These are phyloP conservation scores for Rubia peregrina DNA, from an alignment of 305 asterid species.

Conservation along the genomic window DNA sequence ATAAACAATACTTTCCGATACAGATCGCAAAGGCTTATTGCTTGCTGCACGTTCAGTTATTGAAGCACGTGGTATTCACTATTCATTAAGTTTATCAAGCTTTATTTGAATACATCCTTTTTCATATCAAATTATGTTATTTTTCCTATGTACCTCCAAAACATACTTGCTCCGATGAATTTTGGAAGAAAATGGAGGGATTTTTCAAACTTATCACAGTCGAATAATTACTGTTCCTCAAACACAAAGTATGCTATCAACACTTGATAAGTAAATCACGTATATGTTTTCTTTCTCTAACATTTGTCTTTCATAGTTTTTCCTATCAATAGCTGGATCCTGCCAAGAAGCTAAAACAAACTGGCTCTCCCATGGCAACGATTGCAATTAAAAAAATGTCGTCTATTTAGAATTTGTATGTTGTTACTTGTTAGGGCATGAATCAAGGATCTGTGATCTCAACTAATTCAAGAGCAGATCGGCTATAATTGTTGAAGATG, in stretches of 20 bases:
- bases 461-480: too few species aligned
- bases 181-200: slow-evolving; percentile 21
- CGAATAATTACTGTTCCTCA: slow-evolving; percentile 8
- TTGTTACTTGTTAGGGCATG: too few species aligned
- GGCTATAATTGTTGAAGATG: too few species aligned
- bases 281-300: not conserved
- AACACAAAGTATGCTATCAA: slow-evolving; percentile 2
- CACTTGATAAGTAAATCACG: not conserved
- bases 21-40: slow-evolving; percentile 7
- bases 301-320: not conserved
- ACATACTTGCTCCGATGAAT: slow-evolving; percentile 14
- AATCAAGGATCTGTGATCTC: too few species aligned
- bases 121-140: not conserved
- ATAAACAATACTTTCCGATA: not conserved
- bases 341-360: slow-evolving; percentile 6
- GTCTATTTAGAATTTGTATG: too few species aligned
- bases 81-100: not conserved
- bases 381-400: not conserved
- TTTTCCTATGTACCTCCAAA: slow-evolving; percentile 12
- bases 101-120: not conserved
- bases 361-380: slow-evolving; percentile 6
- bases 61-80: slow-evolving; percentile 4
- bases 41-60: slow-evolving; percentile 10
- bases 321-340: slow-evolving; percentile 9
- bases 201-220: slow-evolving; percentile 13